phyloP scores from a whole-genome alignment of 768 basidiomycete genomes.

The Auricularia cornea region DNA sequence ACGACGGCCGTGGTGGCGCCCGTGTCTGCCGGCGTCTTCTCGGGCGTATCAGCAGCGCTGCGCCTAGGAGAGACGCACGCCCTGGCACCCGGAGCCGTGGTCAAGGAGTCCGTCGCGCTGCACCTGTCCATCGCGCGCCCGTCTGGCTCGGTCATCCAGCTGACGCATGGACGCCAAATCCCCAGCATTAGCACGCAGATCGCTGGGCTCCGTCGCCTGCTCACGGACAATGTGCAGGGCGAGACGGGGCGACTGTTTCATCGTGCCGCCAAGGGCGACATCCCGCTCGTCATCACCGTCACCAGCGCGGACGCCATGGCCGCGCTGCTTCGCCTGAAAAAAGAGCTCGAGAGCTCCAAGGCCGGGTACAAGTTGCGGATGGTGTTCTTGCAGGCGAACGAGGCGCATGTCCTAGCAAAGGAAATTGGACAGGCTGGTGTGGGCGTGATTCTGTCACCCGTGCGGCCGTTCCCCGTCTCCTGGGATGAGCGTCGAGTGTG shows the following conservation, averaged over 20 bases:
- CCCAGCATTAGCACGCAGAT: constrained; percentile 76
- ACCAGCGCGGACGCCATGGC: constrained; percentile 36
- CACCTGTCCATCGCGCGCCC: constrained; percentile 37
- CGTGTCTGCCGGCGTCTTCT: constrained; percentile 42
- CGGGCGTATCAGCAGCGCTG: constrained; percentile 57
- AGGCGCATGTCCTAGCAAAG: constrained; percentile 55
- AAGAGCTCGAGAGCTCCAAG: constrained; percentile 15
- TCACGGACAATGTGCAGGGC: constrained; percentile 22
- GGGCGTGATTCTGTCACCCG: constrained; percentile 60
- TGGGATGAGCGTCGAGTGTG: constrained; percentile 66
- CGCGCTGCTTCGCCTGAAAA: constrained; percentile 30
- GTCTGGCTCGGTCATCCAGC: constrained; percentile 24
- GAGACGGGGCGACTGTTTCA: constrained; percentile 24
- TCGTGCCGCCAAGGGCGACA: constrained; percentile 27
- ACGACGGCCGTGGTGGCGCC: constrained; percentile 63
- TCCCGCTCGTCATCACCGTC: constrained; percentile 30
- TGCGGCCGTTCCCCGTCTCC: constrained; percentile 50
- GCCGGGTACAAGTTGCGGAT: neutral
- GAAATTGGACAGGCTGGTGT: constrained; percentile 54
- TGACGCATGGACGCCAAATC: constrained; percentile 72
- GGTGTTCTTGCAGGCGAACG: constrained; percentile 15
- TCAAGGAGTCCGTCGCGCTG: constrained; percentile 56
- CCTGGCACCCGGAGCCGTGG: constrained; percentile 54
- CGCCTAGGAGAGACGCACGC: constrained; percentile 48
- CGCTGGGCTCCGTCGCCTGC: constrained; percentile 56